Evolutionary conservation across 345 rosid species (phyloP).

Genomic region (Nasturtium officinale): DNA sequence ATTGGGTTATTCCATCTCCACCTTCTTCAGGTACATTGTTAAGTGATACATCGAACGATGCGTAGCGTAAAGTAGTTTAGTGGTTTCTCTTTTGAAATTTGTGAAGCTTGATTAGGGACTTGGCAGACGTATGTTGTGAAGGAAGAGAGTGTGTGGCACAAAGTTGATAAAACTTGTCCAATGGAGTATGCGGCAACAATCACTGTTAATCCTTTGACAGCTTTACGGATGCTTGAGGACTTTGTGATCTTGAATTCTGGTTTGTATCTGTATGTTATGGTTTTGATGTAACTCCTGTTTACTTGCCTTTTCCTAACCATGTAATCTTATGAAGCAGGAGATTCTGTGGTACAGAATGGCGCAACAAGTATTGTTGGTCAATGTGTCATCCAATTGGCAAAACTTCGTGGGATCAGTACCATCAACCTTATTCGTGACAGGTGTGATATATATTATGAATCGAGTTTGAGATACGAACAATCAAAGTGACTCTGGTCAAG

Average conservation of each 20-base stretch:
- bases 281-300: not conserved
- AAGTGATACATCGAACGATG: not conserved
- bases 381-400: conserved; percentile 85
- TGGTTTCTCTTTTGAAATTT: not conserved
- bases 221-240: conserved; percentile 90
- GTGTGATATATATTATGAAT: conserved; percentile 37
- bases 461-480: not conserved
- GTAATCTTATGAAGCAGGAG: conserved; percentile 53
- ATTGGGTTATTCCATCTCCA: conserved; percentile 88
- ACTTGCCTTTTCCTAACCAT: conserved; percentile 27
- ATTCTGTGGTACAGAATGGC: conserved; percentile 88
- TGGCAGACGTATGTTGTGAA: conserved; percentile 85
- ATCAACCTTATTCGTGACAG: conserved; percentile 84
- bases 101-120: conserved; percentile 48
- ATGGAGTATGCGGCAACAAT: conserved; percentile 88
- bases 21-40: conserved; percentile 64
- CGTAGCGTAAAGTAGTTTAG: not conserved
- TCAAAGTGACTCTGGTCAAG: not conserved
- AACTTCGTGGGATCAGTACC: conserved; percentile 63
- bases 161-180: conserved; percentile 65
- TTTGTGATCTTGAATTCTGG: conserved; percentile 65
- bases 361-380: conserved; percentile 90
- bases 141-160: conserved; percentile 80
- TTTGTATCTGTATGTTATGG: conserved; percentile 16
- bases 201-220: conserved; percentile 85